A percentile compares a stretch with the other conserved stretches of the same genome.
Conservation (phyloP, 106 monocot species). For the Dendrobium chrysotoxum region DNA sequence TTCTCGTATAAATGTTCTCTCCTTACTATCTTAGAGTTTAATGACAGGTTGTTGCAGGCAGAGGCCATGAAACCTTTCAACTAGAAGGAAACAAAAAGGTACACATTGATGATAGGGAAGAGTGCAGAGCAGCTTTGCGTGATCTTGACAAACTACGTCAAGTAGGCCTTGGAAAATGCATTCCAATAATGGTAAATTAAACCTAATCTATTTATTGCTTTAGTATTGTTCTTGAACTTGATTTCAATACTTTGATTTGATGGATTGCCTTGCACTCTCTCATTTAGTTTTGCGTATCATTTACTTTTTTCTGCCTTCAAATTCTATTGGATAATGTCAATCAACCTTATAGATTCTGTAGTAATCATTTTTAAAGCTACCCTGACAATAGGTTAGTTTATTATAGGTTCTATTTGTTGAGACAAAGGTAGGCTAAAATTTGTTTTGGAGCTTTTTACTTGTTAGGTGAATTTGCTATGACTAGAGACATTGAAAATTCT, state of each 20-base stretch:
- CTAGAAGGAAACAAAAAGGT: conserved; percentile 6
- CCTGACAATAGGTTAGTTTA: background rate
- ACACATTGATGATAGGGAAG: conserved; percentile 17
- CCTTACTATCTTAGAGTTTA: background rate
- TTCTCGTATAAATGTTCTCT: background rate
- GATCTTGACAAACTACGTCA: conserved; percentile 13
- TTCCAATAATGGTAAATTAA: conserved; percentile 8
- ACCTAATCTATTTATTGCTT: background rate
- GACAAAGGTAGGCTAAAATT: background rate
- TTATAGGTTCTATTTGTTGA: background rate
- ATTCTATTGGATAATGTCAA: background rate
- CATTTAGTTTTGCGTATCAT: background rate
- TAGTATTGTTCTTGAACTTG: background rate
- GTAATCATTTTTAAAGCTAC: background rate
- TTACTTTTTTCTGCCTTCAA: background rate
- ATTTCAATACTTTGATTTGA: background rate
- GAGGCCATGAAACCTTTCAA: conserved; percentile 25
- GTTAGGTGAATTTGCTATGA: background rate
- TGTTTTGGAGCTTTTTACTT: background rate
- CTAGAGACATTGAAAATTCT: background rate
- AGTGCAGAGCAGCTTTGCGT: conserved; percentile 17
- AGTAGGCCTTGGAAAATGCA: conserved; percentile 3
- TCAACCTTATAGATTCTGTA: background rate
- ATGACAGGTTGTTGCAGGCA: conserved; percentile 23
- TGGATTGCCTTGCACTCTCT: background rate